Evolutionary conservation across 2,329 filamentous ascomycete species (phyloP).

Genomic region (Diaporthe destruens): DNA sequence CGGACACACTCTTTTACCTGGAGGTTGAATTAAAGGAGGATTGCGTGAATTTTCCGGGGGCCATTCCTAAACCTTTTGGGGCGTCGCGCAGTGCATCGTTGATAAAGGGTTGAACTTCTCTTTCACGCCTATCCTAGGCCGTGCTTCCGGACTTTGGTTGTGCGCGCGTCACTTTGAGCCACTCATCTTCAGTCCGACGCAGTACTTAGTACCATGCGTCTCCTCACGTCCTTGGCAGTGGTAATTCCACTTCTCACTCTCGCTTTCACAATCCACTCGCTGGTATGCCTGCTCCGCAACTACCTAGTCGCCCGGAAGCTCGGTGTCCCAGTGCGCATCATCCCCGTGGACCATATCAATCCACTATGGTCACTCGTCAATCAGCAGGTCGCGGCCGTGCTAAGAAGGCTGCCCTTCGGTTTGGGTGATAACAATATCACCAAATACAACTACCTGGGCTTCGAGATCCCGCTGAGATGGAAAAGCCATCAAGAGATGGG

Average conservation of each 20-base stretch:
- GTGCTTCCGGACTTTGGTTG: background rate
- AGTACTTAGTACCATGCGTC: background rate
- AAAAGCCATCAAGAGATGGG: slow-evolving; percentile 45
- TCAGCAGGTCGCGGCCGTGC: slow-evolving; percentile 43
- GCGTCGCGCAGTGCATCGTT: background rate
- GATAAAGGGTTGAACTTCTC: background rate
- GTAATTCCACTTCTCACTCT: background rate
- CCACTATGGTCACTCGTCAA: slow-evolving; percentile 50
- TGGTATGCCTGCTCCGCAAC: slow-evolving; percentile 36
- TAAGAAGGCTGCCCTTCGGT: slow-evolving; percentile 45
- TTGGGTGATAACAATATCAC: slow-evolving; percentile 49
- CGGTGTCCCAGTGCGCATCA: slow-evolving; percentile 49
- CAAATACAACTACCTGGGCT: slow-evolving; percentile 50
- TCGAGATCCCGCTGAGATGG: slow-evolving; percentile 27
- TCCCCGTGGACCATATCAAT: slow-evolving; percentile 50
- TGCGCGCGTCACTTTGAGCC: background rate
- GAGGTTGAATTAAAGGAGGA: background rate
- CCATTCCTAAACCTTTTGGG: background rate
- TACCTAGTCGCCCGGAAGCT: slow-evolving; percentile 47
- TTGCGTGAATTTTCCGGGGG: background rate
- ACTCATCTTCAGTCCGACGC: background rate
- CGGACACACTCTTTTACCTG: background rate
- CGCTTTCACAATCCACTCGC: slow-evolving; percentile 21
- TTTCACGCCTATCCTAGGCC: background rate
- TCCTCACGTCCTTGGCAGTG: background rate